Evolutionary conservation across 768 basidiomycete genomes (phyloP).

Genomic region (Russula lepida): DNA sequence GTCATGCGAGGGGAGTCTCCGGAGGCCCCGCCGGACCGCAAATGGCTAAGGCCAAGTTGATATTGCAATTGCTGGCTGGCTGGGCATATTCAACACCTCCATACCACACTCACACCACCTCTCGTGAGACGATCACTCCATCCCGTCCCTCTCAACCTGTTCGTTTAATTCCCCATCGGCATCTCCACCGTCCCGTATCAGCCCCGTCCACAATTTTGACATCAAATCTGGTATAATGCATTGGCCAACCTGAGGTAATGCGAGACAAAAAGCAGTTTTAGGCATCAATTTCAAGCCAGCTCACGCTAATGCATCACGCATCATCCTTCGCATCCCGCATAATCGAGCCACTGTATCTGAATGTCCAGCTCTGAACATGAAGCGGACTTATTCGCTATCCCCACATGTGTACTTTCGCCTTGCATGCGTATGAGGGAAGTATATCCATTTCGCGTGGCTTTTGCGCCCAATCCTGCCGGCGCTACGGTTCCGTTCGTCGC

Average conservation of each 20-base stretch:
- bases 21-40: background rate
- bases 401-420: background rate
- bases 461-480: slow-evolving; percentile 1
- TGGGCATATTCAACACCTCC: no score
- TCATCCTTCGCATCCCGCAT: no score
- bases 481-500: slow-evolving; percentile 5
- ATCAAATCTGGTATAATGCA: background rate
- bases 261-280: background rate
- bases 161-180: background rate
- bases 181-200: no score
- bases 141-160: background rate
- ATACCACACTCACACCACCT: background rate
- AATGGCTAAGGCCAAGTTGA: background rate
- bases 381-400: background rate
- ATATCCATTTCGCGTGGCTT: slow-evolving; percentile 5
- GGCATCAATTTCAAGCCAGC: background rate
- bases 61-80: no score
- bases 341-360: background rate
- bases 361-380: background rate
- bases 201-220: background rate
- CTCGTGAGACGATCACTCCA: background rate
- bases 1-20: background rate
- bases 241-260: background rate
- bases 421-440: background rate
- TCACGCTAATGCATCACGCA: background rate